phyloP scores from a whole-genome alignment of 1,139 yeast species.

The Saccharomyces hybrid region DNA sequence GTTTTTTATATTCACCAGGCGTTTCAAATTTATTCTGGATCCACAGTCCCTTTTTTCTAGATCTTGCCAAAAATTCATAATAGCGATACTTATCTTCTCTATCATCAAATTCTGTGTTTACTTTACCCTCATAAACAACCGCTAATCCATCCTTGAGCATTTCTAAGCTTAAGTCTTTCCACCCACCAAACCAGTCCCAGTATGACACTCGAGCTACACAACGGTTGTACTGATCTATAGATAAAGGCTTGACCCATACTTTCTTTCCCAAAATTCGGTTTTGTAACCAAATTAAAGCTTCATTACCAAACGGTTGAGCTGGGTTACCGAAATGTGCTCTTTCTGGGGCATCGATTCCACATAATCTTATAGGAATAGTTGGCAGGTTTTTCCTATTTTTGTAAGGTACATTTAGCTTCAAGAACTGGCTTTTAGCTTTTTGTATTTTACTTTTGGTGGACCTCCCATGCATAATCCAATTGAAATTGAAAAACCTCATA shows the following conservation, averaged over 20 bases:
- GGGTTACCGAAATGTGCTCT: slow-evolving; percentile 91
- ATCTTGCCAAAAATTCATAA: slow-evolving; percentile 54
- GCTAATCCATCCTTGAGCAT: slow-evolving; percentile 82
- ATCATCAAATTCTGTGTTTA: slow-evolving; percentile 81
- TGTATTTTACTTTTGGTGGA: not conserved
- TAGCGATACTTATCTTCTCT: slow-evolving; percentile 50
- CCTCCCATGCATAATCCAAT: slow-evolving; percentile 2
- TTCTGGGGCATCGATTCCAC: slow-evolving; percentile 99
- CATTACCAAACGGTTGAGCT: slow-evolving; percentile 81
- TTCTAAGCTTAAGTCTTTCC: slow-evolving; percentile 74
- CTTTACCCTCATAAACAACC: slow-evolving; percentile 74
- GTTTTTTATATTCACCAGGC: slow-evolving; percentile 73
- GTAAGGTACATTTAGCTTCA: slow-evolving; percentile 30
- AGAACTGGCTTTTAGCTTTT: slow-evolving; percentile 7
- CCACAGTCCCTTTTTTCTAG: slow-evolving; percentile 64
- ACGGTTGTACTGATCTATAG: slow-evolving; percentile 82
- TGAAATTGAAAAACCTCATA: not conserved
- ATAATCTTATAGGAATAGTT: slow-evolving; percentile 54
- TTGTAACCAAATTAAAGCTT: slow-evolving; percentile 72
- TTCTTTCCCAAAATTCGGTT: slow-evolving; percentile 53
- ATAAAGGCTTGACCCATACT: slow-evolving; percentile 68
- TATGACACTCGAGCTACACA: slow-evolving; percentile 76
- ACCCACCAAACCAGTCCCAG: slow-evolving; percentile 54
- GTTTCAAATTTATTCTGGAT: slow-evolving; percentile 49
- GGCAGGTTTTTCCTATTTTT: slow-evolving; percentile 47